phyloP scores from a whole-genome alignment of 2,329 filamentous ascomycete genomes.

The Mollisiaceae sp. region DNA sequence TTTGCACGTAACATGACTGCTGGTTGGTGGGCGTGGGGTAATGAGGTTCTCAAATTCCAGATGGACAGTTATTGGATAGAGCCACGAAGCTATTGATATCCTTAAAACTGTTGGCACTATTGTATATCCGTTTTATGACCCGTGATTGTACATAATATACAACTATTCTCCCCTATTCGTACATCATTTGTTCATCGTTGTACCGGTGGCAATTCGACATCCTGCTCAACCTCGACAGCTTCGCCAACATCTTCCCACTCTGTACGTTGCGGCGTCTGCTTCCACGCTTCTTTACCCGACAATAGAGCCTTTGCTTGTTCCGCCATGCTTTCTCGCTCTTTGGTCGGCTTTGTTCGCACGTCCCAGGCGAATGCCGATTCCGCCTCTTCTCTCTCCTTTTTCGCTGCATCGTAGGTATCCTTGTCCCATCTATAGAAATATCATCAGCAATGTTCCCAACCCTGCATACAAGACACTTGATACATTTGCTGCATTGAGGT shows the following conservation, averaged over 20 bases:
- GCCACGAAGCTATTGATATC: slow-evolving; percentile 20
- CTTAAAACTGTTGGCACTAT: slow-evolving; percentile 20
- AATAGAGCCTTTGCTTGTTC: slow-evolving; percentile 68
- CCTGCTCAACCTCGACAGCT: slow-evolving; percentile 40
- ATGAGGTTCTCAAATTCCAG: slow-evolving; percentile 75
- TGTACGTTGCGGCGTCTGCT: slow-evolving; percentile 36
- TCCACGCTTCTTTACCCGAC: slow-evolving; percentile 66
- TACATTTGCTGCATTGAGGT: no score
- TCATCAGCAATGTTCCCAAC: slow-evolving; percentile 2
- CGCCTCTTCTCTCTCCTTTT: slow-evolving; percentile 51
- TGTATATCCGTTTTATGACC: slow-evolving; percentile 14
- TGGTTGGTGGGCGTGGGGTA: slow-evolving; percentile 81
- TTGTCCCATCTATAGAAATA: slow-evolving; percentile 62
- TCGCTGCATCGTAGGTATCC: slow-evolving; percentile 58
- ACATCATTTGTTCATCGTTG: slow-evolving; percentile 12
- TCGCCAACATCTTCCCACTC: slow-evolving; percentile 49
- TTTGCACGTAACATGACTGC: slow-evolving; percentile 77
- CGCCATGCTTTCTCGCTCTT: slow-evolving; percentile 52
- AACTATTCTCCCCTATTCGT: slow-evolving; percentile 13
- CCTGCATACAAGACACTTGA: no score
- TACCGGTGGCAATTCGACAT: slow-evolving; percentile 31
- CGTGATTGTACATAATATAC: slow-evolving; percentile 35
- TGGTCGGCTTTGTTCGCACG: slow-evolving; percentile 39
- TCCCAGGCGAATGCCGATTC: slow-evolving; percentile 41
- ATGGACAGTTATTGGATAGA: slow-evolving; percentile 52